Conservation (phyloP, 306 rosid genomes). For the Begonia loranthoides region DNA sequence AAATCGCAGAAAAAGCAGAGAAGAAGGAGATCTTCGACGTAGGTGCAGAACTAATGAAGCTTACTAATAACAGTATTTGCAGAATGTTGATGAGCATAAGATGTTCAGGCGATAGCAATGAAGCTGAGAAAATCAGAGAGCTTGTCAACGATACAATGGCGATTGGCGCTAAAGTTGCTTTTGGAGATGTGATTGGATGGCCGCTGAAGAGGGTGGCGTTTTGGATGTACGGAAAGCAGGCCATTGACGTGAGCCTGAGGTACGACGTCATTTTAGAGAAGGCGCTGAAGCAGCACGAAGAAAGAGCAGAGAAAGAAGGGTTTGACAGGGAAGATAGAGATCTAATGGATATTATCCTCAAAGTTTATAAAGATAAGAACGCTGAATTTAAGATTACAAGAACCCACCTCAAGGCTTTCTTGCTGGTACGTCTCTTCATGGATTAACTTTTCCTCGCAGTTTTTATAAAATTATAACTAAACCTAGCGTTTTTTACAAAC, state of each 20-base stretch:
- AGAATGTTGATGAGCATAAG: conserved; percentile 36
- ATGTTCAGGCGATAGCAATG: conserved; percentile 24
- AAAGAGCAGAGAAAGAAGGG: conserved; percentile 8
- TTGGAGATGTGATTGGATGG: conserved; percentile 39
- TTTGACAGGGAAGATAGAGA: conserved; percentile 21
- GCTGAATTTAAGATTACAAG: conserved; percentile 38
- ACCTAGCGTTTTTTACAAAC: too few relatives aligned
- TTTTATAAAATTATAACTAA: too few relatives aligned
- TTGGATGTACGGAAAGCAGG: conserved; percentile 35
- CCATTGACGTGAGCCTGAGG: conserved; percentile 26
- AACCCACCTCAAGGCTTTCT: conserved; percentile 38
- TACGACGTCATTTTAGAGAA: conserved; percentile 36
- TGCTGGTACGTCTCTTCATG: conserved; percentile 15
- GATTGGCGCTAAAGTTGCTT: conserved; percentile 28
- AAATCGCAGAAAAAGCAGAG: conserved; percentile 12
- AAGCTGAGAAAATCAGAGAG: conserved; percentile 25
- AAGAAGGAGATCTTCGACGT: conserved; percentile 15
- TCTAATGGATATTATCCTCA: conserved; percentile 28
- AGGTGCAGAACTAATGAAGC: conserved; percentile 31
- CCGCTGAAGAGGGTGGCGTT: conserved; percentile 27
- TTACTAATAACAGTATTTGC: conserved; percentile 37
- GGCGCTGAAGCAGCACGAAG: conserved; percentile 32
- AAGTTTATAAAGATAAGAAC: conserved; percentile 27
- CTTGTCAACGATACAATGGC: conserved; percentile 27
- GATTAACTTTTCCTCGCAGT: background rate